These are phyloP conservation scores for Penicillium salamii DNA, from an alignment of 495 filamentous ascomycete species.

Conservation along the genomic window DNA sequence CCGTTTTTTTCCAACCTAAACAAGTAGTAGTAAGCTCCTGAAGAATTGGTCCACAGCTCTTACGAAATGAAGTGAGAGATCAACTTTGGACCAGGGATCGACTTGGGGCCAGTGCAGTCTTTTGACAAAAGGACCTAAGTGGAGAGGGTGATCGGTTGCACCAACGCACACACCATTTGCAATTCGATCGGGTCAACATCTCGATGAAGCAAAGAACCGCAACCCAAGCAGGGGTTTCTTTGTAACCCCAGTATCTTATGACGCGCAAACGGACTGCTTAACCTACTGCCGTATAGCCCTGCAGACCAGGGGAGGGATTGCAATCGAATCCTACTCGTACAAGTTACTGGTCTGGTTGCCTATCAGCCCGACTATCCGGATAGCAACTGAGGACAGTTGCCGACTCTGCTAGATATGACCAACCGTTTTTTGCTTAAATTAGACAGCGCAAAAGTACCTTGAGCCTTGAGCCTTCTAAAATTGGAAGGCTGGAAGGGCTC, in stretches of 20 bases:
- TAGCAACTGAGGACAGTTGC: too few species aligned
- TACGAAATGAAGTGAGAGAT: constrained; percentile 4
- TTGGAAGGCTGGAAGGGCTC: too few species aligned
- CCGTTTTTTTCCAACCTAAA: not conserved
- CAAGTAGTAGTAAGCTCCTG: too few species aligned
- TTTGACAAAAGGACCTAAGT: not conserved
- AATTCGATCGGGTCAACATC: not conserved
- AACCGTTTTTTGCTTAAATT: too few species aligned
- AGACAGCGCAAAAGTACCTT: too few species aligned
- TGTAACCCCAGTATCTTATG: not conserved
- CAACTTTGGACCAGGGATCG: constrained; percentile 16
- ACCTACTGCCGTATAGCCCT: not conserved
- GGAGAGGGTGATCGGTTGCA: not conserved
- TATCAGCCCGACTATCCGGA: too few species aligned
- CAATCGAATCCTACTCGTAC: too few species aligned
- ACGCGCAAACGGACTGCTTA: not conserved
- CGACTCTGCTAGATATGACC: too few species aligned
- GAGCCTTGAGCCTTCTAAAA: too few species aligned
- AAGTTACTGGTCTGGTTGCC: too few species aligned
- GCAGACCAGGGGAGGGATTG: not conserved
- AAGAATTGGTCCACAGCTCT: constrained; percentile 1
- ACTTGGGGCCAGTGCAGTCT: not conserved
- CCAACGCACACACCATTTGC: not conserved
- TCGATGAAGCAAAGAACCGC: not conserved
- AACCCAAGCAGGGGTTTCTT: not conserved